Conservation (phyloP, 202 grass and related monocot species). For the Setaria italica region DNA sequence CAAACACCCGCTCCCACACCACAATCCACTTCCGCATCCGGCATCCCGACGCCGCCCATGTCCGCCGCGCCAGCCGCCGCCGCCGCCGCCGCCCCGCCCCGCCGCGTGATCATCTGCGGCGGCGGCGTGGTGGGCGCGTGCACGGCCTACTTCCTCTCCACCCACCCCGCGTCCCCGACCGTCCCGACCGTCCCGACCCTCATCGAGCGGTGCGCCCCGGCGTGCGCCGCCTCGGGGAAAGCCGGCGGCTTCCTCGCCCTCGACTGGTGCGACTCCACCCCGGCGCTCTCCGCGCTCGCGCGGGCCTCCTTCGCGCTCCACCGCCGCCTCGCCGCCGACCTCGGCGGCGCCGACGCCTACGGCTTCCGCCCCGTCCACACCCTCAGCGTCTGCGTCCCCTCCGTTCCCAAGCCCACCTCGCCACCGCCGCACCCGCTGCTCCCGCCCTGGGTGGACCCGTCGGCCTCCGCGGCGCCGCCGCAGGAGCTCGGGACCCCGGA, state of each 20-base stretch:
- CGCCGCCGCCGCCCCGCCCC: conserved; percentile 25
- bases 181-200: conserved; percentile 56
- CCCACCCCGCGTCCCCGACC: conserved; percentile 45
- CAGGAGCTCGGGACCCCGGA: conserved; percentile 68
- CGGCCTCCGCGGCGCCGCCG: conserved; percentile 52
- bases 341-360: conserved; percentile 65
- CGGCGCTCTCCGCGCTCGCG: conserved; percentile 59
- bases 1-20: background rate
- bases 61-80: conserved; percentile 16
- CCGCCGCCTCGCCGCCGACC: conserved; percentile 58
- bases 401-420: background rate
- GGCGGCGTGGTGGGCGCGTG: conserved; percentile 84
- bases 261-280: conserved; percentile 83
- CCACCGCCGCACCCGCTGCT: conserved; percentile 29
- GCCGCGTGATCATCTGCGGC: conserved; percentile 75
- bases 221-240: conserved; percentile 90
- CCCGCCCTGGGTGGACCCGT: conserved; percentile 73
- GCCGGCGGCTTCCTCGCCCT: conserved; percentile 89
- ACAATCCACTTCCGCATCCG: background rate
- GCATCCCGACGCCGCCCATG: conserved; percentile 33
- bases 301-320: conserved; percentile 81
- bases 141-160: conserved; percentile 88
- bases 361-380: conserved; percentile 78
- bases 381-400: conserved; percentile 60
- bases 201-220: conserved; percentile 68